Evolutionary conservation across 345 rosid species (phyloP), one percentile per base, ranked within the genome.

Genomic region (Viola odorata): DNA sequence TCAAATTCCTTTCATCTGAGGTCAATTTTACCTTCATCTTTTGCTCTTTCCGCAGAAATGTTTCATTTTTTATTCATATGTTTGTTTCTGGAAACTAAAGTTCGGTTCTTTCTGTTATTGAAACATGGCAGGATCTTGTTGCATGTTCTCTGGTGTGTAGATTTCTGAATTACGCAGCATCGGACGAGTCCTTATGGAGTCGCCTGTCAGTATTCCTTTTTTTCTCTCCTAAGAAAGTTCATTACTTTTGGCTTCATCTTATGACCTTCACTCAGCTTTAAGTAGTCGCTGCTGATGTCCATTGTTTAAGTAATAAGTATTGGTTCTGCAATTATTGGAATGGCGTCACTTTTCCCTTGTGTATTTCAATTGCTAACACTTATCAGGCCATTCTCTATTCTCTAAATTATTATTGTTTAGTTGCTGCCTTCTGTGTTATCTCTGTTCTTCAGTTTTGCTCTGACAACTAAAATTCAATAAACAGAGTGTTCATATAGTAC

Each of bases 181-280:
- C 91, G 40, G 98, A 91, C 64, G 98, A 91, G 75, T 82, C 94
- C 68, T 69, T 91, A 52, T 91, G 98, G 98, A 94, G 91, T 64
- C 96, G 96, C 64, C 72, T 91, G 96, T 91, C 69, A 84, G 96
- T 77, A 50, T 5, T 41, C 50, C 41, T 53, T 38, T 23, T 8
- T 36, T 6, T 17, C 12, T 52, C 23, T 53, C 37, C 37, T 47
- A 15, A 13, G 50, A 47, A 15, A 12, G 50, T 47, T 47, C 13
- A 4, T 47, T 7, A n/a, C 13, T 47, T 47, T 10, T n/a, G 11
- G 47, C 47, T n/a, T 47, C 45, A 42, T 1, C 11, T 42, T 6
- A 42, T 42, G 45, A 42, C 32, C 32, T 23, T 23, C 2, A 23
- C 32, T 42, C 11, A 1, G 45, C 45, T 6, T 42, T 6, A 42